Evolutionary conservation across 306 rosid genomes (phyloP), one percentile per base, ranked within the genome.

Genomic region (Castanea sativa): DNA sequence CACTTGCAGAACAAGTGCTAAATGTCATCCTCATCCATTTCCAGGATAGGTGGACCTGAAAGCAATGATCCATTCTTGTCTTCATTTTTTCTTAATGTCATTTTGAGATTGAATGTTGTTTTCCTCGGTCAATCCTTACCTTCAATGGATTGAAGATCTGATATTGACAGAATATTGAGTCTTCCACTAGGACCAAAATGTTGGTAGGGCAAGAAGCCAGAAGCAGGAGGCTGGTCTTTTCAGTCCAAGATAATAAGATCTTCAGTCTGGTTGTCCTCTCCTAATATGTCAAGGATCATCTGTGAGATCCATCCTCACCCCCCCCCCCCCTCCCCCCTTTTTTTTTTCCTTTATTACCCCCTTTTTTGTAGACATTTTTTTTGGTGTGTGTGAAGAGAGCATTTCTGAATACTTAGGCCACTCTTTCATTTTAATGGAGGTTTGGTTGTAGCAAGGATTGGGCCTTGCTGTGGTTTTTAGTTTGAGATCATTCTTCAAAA

Each of bases 21-120:
- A 92, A 95, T 83, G 83, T 92, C 77, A 64, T 92, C 68, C 98
- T 91, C 68, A 77, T 87, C 80, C 98, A 92, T 89, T 88, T 92
- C 80, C 91, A 88, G 88, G 96, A 91, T 30, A 84, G 99, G 98
- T 95, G 77, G 21, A 4, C 71, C 49, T 18, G n/a, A 52, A 72
- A 72, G 32, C 38, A 43, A 72, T 6, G 25, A 18, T 21, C 12
- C 61, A 25, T 74, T 56, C 29, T 41, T 49, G 67, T 15, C 52
- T 67, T 30, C 32, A 61, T 56, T 21, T 32, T 61, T 65, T 5
- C 55, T 63, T 6, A 32, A 65, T 32, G 21, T 71, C 29, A 76
- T 35, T 32, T 60, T 19, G 33, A 14, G 45, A 33, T 20, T 55
- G 27, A 18, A n/a, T 71, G 30, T 25, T 68, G 1, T 11, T 79